These are phyloP conservation scores for Debaryomyces hansenii DNA, from an alignment of 805 yeast genomes.

Conservation along the genomic window DNA sequence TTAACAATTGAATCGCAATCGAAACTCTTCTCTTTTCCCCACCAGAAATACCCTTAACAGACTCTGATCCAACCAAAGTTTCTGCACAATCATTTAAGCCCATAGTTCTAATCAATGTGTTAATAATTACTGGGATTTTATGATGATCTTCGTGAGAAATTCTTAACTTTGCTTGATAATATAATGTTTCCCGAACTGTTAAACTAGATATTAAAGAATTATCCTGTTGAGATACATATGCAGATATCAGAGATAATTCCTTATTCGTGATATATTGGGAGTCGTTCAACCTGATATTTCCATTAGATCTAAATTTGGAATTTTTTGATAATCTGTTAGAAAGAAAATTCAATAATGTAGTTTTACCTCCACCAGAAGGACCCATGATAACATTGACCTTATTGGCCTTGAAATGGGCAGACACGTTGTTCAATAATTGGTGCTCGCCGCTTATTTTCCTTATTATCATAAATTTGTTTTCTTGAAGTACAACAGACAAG, in stretches of 20 bases:
- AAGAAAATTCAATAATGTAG: slow-evolving; percentile 38
- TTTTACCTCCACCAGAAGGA: slow-evolving; percentile 47
- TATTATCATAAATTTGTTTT: slow-evolving; percentile 17
- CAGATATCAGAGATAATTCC: slow-evolving; percentile 43
- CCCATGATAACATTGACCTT: slow-evolving; percentile 46
- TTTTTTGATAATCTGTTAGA: slow-evolving; percentile 52
- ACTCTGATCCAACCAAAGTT: slow-evolving; percentile 48
- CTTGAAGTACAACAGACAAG: slow-evolving; percentile 51
- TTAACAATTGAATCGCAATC: slow-evolving; percentile 74
- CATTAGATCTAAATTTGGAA: slow-evolving; percentile 21
- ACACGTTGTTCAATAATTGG: slow-evolving; percentile 23
- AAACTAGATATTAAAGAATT: slow-evolving; percentile 66
- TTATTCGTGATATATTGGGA: slow-evolving; percentile 21
- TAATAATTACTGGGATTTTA: slow-evolving; percentile 49
- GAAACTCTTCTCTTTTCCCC: slow-evolving; percentile 78
- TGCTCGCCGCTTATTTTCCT: neutral
- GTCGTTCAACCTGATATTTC: slow-evolving; percentile 26
- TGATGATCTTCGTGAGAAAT: slow-evolving; percentile 43
- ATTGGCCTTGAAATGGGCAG: slow-evolving; percentile 31
- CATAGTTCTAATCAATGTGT: slow-evolving; percentile 59
- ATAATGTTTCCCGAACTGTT: slow-evolving; percentile 76
- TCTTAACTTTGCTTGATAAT: slow-evolving; percentile 69
- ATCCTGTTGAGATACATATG: slow-evolving; percentile 83
- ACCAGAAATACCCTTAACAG: slow-evolving; percentile 41
- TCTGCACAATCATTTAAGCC: slow-evolving; percentile 78